Evolutionary conservation across 805 yeast species (phyloP).

Genomic region (Pichia sporocuriosa): DNA sequence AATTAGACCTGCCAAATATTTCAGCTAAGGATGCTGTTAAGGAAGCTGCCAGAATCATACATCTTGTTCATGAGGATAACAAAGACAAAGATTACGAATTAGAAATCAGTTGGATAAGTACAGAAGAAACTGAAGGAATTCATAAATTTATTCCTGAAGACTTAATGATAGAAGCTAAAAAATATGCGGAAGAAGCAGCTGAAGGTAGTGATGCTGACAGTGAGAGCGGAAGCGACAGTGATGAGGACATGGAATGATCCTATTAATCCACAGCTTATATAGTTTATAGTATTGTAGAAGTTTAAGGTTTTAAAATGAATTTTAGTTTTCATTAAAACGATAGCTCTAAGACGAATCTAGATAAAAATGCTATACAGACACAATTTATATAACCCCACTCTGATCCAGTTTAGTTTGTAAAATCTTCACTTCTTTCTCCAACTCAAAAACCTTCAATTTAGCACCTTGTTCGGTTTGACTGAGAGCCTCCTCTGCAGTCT

Average conservation of each 20-base stretch:
- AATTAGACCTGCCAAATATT: conserved; percentile 65
- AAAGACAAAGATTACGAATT: conserved; percentile 96
- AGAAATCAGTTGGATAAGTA: conserved; percentile 85
- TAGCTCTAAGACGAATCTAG: too few relatives aligned
- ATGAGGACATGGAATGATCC: conserved; percentile 30
- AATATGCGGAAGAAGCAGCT: conserved; percentile 75
- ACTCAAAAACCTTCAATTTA: conserved; percentile 39
- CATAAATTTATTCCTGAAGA: conserved; percentile 80
- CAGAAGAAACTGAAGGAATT: conserved; percentile 65
- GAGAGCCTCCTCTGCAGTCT: conserved; percentile 64
- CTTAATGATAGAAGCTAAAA: conserved; percentile 73
- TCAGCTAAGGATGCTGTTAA: conserved; percentile 78
- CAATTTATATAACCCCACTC: background rate
- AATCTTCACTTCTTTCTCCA: conserved; percentile 48
- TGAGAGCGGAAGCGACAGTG: conserved; percentile 29
- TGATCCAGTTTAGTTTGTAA: conserved; percentile 19
- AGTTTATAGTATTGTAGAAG: background rate
- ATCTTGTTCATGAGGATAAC: conserved; percentile 93
- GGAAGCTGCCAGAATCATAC: conserved; percentile 89
- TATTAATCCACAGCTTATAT: background rate
- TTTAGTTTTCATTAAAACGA: too few relatives aligned
- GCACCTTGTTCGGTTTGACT: conserved; percentile 55
- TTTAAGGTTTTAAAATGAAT: background rate
- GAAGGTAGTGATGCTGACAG: conserved; percentile 58
- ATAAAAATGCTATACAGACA: too few relatives aligned